Percentiles rank a stretch among this genome's conserved stretches.
Conservation (phyloP, 2,329 filamentous ascomycete genomes). For the Plenodomus tracheiphilus region DNA sequence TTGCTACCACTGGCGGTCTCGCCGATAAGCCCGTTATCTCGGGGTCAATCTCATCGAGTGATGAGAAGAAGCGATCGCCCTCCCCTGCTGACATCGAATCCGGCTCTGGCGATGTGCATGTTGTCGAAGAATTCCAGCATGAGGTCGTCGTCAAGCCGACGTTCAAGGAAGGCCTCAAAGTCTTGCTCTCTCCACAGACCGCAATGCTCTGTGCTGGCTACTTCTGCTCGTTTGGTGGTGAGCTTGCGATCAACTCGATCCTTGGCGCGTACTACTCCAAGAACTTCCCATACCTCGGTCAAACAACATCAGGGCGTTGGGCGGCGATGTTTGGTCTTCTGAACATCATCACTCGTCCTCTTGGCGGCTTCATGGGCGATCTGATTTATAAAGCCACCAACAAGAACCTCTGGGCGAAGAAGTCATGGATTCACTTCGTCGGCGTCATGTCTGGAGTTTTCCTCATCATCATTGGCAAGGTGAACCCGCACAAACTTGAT, state of each 20-base stretch:
- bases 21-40: constrained; percentile 45
- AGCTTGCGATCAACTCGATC: constrained; percentile 64
- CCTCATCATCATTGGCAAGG: constrained; percentile 64
- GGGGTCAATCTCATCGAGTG: constrained; percentile 43
- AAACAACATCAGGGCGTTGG: constrained; percentile 62
- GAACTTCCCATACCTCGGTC: constrained; percentile 59
- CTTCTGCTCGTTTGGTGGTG: constrained; percentile 64
- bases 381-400: constrained; percentile 56
- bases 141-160: constrained; percentile 68
- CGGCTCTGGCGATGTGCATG: constrained; percentile 54
- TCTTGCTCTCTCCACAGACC: constrained; percentile 65
- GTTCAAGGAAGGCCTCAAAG: constrained; percentile 60
- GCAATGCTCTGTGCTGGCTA: constrained; percentile 58
- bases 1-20: constrained; percentile 56
- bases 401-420: constrained; percentile 64
- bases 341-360: constrained; percentile 68
- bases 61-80: constrained; percentile 40
- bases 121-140: constrained; percentile 58
- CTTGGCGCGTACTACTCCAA: constrained; percentile 62
- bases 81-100: constrained; percentile 48
- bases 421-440: constrained; percentile 61
- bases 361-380: constrained; percentile 66
- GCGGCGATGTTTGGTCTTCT: constrained; percentile 77
- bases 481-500: constrained; percentile 62
- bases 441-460: constrained; percentile 62